These are phyloP conservation scores for Prunus armeniaca DNA, from an alignment of 306 rosid species.

Conservation along the genomic window DNA sequence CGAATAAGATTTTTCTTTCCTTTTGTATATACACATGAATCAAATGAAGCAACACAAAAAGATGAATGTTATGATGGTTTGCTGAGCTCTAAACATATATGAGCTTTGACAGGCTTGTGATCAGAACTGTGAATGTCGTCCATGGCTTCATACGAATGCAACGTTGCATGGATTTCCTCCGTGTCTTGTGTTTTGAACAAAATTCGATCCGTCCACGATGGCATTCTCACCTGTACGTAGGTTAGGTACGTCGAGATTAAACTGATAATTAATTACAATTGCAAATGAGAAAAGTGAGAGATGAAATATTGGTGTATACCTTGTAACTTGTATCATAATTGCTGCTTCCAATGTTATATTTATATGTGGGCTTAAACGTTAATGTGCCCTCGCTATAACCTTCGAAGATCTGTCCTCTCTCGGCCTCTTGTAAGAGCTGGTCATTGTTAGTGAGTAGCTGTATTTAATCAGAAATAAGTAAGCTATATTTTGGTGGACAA, in stretches of 20 bases:
- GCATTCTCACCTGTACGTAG: conserved; percentile 43
- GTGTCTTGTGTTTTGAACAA: conserved; percentile 51
- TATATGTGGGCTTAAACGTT: conserved; percentile 75
- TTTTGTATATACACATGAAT: not conserved
- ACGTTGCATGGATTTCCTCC: conserved; percentile 38
- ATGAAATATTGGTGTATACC: conserved; percentile 10
- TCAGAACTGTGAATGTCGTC: conserved; percentile 59
- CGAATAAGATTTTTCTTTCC: not conserved
- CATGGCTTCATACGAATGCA: conserved; percentile 54
- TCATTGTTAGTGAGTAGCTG: conserved; percentile 46
- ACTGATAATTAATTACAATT: not conserved
- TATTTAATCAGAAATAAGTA: not conserved
- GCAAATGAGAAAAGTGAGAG: not conserved
- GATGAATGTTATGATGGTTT: not conserved
- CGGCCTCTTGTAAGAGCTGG: conserved; percentile 71
- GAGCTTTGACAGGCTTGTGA: conserved; percentile 77
- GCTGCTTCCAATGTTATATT: conserved; percentile 68
- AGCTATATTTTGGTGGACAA: too few relatives aligned
- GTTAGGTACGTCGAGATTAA: not conserved
- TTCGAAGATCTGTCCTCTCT: conserved; percentile 63
- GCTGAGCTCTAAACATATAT: conserved; percentile 47
- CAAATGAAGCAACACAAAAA: too few relatives aligned
- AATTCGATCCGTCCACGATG: conserved; percentile 74
- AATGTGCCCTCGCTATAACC: conserved; percentile 75
- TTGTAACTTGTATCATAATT: conserved; percentile 75